A percentile compares a stretch with the other conserved stretches of the same genome.
Evolutionary conservation across 306 rosid species (phyloP).

Genomic region (Glycine soja): DNA sequence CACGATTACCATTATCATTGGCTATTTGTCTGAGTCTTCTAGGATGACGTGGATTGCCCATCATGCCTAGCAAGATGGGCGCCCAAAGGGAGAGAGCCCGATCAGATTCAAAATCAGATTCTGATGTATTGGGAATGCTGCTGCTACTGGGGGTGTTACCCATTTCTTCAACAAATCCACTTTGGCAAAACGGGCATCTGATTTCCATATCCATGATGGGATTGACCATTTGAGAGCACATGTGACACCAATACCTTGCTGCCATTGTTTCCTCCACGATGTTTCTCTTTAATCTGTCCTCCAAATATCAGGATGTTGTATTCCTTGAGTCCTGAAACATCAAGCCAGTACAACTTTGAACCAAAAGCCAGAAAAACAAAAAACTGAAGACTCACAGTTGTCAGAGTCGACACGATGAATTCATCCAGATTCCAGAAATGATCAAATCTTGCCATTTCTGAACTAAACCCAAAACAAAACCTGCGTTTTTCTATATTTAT

Average conservation of each 20-base stretch:
- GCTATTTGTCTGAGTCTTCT: slow-evolving; percentile 57
- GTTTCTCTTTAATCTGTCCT: not conserved
- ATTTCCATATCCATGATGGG: slow-evolving; percentile 69
- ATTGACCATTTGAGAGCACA: slow-evolving; percentile 64
- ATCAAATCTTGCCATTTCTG: not conserved
- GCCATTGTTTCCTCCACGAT: slow-evolving; percentile 66
- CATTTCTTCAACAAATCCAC: slow-evolving; percentile 74
- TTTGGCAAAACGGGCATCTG: slow-evolving; percentile 72
- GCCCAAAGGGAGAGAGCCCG: slow-evolving; percentile 85
- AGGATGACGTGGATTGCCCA: slow-evolving; percentile 67
- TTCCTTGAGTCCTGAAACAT: slow-evolving; percentile 38
- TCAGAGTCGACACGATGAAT: not conserved
- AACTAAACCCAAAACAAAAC: not conserved
- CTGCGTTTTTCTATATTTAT: not conserved
- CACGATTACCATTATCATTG: slow-evolving; percentile 51
- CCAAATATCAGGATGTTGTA: slow-evolving; percentile 4
- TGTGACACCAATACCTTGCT: slow-evolving; percentile 77
- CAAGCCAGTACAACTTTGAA: slow-evolving; percentile 32
- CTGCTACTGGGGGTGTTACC: slow-evolving; percentile 4
- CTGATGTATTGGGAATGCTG: slow-evolving; percentile 43
- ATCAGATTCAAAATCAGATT: slow-evolving; percentile 60
- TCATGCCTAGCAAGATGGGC: slow-evolving; percentile 80
- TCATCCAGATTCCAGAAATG: slow-evolving; percentile 11
- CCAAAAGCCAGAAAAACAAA: not conserved
- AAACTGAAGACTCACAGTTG: not conserved